phyloP scores from a whole-genome alignment of 2,329 filamentous ascomycete genomes.

The Grosmannia clavigera region DNA sequence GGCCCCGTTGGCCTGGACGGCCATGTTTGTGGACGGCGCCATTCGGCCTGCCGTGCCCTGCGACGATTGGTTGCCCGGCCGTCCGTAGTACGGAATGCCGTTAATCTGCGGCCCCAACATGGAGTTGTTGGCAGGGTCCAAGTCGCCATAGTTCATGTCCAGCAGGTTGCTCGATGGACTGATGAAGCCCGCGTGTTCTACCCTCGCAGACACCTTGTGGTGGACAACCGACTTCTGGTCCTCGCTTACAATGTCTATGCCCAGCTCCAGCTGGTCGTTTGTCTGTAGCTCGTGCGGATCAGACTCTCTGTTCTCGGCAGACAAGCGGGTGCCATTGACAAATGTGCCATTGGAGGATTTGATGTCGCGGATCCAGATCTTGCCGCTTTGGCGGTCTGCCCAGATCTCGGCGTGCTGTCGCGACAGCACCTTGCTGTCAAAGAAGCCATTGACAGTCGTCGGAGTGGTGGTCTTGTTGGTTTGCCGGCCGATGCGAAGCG shows the following conservation, averaged over 20 bases:
- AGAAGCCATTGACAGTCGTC: slow-evolving; percentile 83
- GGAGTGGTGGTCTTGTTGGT: slow-evolving; percentile 95
- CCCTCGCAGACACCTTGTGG: slow-evolving; percentile 93
- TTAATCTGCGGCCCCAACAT: slow-evolving; percentile 55
- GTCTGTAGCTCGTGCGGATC: slow-evolving; percentile 89
- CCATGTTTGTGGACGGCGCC: slow-evolving; percentile 37
- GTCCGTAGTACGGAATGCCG: slow-evolving; percentile 57
- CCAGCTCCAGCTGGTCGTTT: slow-evolving; percentile 83
- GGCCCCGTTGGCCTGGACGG: slow-evolving; percentile 42
- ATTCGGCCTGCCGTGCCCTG: slow-evolving; percentile 50
- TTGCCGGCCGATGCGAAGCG: slow-evolving; percentile 84
- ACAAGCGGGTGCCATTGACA: slow-evolving; percentile 83
- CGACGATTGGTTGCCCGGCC: slow-evolving; percentile 55
- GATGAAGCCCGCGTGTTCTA: slow-evolving; percentile 85
- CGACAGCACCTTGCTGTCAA: slow-evolving; percentile 95
- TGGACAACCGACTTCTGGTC: slow-evolving; percentile 98
- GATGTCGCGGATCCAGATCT: slow-evolving; percentile 92
- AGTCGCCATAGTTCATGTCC: slow-evolving; percentile 84
- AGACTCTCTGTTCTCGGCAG: slow-evolving; percentile 89
- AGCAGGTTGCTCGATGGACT: slow-evolving; percentile 62
- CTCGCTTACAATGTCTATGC: slow-evolving; percentile 97
- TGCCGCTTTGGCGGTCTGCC: slow-evolving; percentile 62
- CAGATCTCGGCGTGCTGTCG: slow-evolving; percentile 94
- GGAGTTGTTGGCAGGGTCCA: slow-evolving; percentile 67
- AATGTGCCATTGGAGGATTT: slow-evolving; percentile 99